Percentiles rank a stretch among this genome's conserved stretches.
Evolutionary conservation across 179 eudicot species (phyloP).

Genomic region (Heliamphora pulchella): DNA sequence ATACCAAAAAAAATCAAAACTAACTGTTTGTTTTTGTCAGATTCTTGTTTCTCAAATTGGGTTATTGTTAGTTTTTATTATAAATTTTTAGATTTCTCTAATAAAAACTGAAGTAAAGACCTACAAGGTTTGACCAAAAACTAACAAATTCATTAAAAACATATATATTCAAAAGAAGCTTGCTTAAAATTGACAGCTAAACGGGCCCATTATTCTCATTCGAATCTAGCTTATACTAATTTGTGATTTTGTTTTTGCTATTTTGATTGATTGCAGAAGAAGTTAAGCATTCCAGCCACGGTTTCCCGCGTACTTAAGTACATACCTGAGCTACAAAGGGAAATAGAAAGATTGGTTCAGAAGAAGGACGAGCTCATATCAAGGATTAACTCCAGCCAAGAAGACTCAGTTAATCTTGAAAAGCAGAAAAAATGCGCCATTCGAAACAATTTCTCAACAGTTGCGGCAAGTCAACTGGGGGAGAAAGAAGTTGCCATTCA

Average conservation of each 20-base stretch:
- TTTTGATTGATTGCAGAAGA: constrained; percentile 36
- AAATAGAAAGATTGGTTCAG: constrained; percentile 35
- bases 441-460: constrained; percentile 12
- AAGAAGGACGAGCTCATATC: constrained; percentile 40
- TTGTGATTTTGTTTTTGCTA: background rate
- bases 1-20: too few species aligned
- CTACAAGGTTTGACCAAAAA: too few species aligned
- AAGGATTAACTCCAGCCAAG: constrained; percentile 20
- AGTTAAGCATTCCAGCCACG: constrained; percentile 57
- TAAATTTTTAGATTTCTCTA: too few species aligned
- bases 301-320: constrained; percentile 50
- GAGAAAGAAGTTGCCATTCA: constrained; percentile 46
- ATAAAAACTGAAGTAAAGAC: too few species aligned
- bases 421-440: background rate
- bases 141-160: too few species aligned
- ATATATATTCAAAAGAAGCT: too few species aligned
- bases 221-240: background rate
- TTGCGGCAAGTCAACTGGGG: constrained; percentile 31
- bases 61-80: too few species aligned
- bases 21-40: too few species aligned
- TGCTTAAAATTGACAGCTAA: too few species aligned
- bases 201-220: background rate
- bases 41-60: too few species aligned
- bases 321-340: constrained; percentile 65
- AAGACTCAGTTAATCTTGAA: background rate